phyloP scores from a whole-genome alignment of 306 rosid species.

The Cucurbita moschata region DNA sequence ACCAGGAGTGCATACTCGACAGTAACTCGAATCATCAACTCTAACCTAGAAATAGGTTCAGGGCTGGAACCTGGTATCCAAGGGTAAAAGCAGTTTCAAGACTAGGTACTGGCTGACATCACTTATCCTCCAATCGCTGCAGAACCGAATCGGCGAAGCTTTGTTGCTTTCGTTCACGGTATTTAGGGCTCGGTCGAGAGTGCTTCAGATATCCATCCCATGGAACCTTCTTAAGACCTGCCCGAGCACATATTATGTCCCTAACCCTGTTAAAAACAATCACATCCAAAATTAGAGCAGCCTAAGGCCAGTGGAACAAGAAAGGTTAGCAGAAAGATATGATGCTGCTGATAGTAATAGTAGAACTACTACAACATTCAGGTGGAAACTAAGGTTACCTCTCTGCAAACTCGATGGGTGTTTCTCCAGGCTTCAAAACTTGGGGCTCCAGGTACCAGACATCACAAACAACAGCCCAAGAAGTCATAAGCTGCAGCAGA shows the following conservation, averaged over 20 bases:
- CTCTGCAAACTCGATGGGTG: conserved; percentile 95
- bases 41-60: background rate
- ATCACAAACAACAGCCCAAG: conserved; percentile 99
- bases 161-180: conserved; percentile 74
- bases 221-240: conserved; percentile 90
- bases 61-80: background rate
- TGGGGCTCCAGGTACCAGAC: conserved; percentile 99
- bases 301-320: background rate
- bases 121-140: conserved; percentile 65
- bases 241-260: conserved; percentile 70
- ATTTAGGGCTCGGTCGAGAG: conserved; percentile 93
- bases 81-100: background rate
- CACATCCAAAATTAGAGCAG: conserved; percentile 7
- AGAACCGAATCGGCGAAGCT: conserved; percentile 71
- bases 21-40: background rate
- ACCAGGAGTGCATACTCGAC: background rate
- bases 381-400: conserved; percentile 30
- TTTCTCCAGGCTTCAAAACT: conserved; percentile 67
- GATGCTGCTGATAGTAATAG: background rate
- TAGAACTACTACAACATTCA: background rate
- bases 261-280: conserved; percentile 46
- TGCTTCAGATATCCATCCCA: conserved; percentile 98
- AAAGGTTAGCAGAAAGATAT: background rate
- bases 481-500: conserved; percentile 93
- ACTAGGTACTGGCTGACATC: conserved; percentile 12